A percentile compares a stretch with the other conserved stretches of the same genome.
Conservation (phyloP, 2,329 filamentous ascomycete genomes). For the Trichoderma sp. region DNA sequence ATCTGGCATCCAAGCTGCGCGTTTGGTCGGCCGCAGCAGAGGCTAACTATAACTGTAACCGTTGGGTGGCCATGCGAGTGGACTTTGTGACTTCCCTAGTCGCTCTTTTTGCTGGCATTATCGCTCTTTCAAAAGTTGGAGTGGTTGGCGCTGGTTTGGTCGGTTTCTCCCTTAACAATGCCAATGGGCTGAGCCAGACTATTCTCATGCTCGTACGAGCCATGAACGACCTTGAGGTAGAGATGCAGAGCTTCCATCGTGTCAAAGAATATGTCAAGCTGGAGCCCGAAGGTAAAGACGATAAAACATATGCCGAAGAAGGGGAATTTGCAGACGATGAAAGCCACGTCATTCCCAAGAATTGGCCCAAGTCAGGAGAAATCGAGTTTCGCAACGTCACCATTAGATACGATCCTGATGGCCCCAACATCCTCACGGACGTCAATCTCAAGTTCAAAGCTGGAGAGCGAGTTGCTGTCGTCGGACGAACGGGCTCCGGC, state of each 20-base stretch:
- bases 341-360: constrained; percentile 37
- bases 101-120: constrained; percentile 49
- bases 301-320: constrained; percentile 39
- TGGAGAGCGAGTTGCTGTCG: constrained; percentile 73
- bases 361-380: constrained; percentile 46
- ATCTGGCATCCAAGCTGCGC: constrained; percentile 50
- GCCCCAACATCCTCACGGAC: constrained; percentile 48
- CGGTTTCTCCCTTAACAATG: constrained; percentile 55
- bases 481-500: constrained; percentile 77
- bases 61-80: constrained; percentile 55
- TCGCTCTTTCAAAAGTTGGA: constrained; percentile 49
- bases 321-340: constrained; percentile 42
- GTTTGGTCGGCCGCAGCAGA: constrained; percentile 47
- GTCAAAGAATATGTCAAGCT: constrained; percentile 49
- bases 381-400: constrained; percentile 52
- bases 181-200: constrained; percentile 51
- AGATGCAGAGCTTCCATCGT: constrained; percentile 53
- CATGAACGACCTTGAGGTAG: constrained; percentile 56
- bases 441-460: constrained; percentile 54
- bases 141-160: constrained; percentile 51
- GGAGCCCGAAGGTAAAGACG: constrained; percentile 44
- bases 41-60: constrained; percentile 54
- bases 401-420: constrained; percentile 45
- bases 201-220: constrained; percentile 51
- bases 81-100: constrained; percentile 54